Evolutionary conservation across 768 basidiomycete species (phyloP), one percentile per base, ranked within the genome.

Genomic region (Boletus edulis): DNA sequence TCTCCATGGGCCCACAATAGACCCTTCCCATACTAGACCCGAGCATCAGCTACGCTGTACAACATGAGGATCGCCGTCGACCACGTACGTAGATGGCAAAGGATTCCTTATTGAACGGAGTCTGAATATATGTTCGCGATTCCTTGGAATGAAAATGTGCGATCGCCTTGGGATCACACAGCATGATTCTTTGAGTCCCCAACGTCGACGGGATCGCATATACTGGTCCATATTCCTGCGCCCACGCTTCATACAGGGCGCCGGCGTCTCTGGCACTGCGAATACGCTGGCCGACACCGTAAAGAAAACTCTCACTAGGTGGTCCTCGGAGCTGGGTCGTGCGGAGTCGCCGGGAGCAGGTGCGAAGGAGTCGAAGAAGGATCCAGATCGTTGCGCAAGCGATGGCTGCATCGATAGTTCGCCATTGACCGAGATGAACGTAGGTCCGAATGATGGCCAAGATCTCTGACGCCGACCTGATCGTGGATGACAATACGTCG

Each of bases 131-230:
- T 0, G 69, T 72, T 13, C 65, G 50, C 3, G 55, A 45, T 10
- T 65, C 60, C 5, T 59, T 59, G 20, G 53, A 35, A 34, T 57
- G 39, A 6, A 53, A 55, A 29, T 64, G 60, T 13, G 63, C 42
- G 29, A 65, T 62, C 6, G 63, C 59, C 53, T 77, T 82, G 4
- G 76, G 76, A 57, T 81, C 81, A 40, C 72, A 70, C 17, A 68
- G 24, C 6, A 68, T 17, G 22, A 68, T 47, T 32, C 27, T 45
- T 10, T 42, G 43, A 2, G 17, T 29, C 3, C 67, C 59, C 14
- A 68, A 8, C 2, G 56, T 44, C n/a, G 55, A 55, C 10, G 67
- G 64, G 4, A 58, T 35, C 9, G 35, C 42, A 24, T 64, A 68
- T 11, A 41, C 64, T 0, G 41, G 35, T 2, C 67, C 67, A 35